Evolutionary conservation across 176 grass and related monocot species (phyloP).

Genomic region (Otatea glauca): DNA sequence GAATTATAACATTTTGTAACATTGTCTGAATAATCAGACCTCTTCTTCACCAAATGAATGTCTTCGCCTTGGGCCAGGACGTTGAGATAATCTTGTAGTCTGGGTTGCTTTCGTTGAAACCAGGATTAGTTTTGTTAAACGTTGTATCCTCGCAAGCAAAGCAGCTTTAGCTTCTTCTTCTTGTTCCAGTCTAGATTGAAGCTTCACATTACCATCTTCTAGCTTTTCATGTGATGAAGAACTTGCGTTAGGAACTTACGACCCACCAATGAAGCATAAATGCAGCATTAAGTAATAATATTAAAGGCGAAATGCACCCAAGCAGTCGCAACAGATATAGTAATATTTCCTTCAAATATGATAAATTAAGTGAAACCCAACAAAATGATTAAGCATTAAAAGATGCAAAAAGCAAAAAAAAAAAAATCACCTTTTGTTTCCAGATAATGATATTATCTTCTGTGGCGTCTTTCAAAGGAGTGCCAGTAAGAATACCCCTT

Average conservation of each 20-base stretch:
- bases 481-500: slow-evolving; percentile 65
- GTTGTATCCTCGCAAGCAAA: slow-evolving; percentile 72
- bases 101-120: slow-evolving; percentile 76
- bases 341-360: slow-evolving; percentile 23
- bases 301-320: slow-evolving; percentile 20
- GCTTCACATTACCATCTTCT: slow-evolving; percentile 83
- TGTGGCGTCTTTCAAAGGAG: slow-evolving; percentile 53
- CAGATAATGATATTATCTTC: slow-evolving; percentile 65
- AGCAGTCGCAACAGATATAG: slow-evolving; percentile 13
- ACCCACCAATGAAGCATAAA: slow-evolving; percentile 26
- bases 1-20: neutral
- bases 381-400: slow-evolving; percentile 2
- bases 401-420: neutral
- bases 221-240: slow-evolving; percentile 51
- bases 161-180: slow-evolving; percentile 85
- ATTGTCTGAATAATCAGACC: slow-evolving; percentile 48
- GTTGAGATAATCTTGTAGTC: slow-evolving; percentile 56
- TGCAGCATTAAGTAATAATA: slow-evolving; percentile 10
- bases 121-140: slow-evolving; percentile 80
- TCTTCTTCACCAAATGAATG: slow-evolving; percentile 93
- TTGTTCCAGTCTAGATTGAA: slow-evolving; percentile 91
- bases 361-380: slow-evolving; percentile 29
- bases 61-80: slow-evolving; percentile 55
- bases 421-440: slow-evolving; percentile 68
- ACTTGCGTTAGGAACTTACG: slow-evolving; percentile 24